phyloP scores from a whole-genome alignment of 202 grass and related monocot species.

The Setaria viridis region DNA sequence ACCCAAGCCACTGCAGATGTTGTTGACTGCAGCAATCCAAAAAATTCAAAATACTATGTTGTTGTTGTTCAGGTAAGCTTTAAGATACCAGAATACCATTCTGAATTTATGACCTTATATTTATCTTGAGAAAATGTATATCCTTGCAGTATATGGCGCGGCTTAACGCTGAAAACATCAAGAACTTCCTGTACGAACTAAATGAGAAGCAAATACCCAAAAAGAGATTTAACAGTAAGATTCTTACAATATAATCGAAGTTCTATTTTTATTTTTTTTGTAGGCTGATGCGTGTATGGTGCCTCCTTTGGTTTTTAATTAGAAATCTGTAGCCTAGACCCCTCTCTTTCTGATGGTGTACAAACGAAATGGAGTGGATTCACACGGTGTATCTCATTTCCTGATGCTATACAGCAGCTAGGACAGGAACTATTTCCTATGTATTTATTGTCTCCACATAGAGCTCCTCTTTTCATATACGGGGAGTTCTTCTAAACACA shows the following conservation, averaged over 20 bases:
- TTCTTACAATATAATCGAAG: conserved; percentile 29
- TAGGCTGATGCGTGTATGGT: conserved; percentile 3
- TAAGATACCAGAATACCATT: conserved; percentile 27
- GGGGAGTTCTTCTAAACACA: not conserved
- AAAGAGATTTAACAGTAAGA: conserved; percentile 97
- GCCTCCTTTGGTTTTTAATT: not conserved
- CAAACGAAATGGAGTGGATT: not conserved
- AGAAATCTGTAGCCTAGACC: not conserved
- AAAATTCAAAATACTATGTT: conserved; percentile 98
- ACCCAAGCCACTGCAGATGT: conserved; percentile 73
- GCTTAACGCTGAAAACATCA: conserved; percentile 90
- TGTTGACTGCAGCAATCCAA: conserved; percentile 84
- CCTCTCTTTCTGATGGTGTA: not conserved
- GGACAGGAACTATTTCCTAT: not conserved
- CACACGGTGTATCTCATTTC: not conserved
- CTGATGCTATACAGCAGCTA: not conserved
- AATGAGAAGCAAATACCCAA: conserved; percentile 83
- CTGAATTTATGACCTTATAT: conserved; percentile 7
- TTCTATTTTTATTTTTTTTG: not conserved
- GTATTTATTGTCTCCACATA: not conserved
- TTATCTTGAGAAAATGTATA: conserved; percentile 32
- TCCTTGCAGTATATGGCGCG: conserved; percentile 82
- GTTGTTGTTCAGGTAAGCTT: conserved; percentile 87
- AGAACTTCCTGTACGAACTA: conserved; percentile 85
- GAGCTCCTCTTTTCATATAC: not conserved